Conservation (phyloP, 305 asterid species). For the Fraxinus baroniana region DNA sequence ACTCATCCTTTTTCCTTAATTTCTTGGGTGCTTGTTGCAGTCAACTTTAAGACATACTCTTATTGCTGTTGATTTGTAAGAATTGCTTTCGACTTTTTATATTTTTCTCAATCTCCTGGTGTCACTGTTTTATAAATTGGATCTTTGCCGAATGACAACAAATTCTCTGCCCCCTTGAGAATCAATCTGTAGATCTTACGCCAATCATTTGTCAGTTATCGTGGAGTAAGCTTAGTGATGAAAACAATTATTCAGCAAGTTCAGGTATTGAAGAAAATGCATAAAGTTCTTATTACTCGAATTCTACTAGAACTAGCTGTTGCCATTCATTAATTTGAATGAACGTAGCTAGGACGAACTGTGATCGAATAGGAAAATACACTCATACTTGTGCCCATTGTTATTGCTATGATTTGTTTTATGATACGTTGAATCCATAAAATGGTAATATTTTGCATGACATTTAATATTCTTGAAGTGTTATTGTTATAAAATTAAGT, state of each 20-base stretch:
- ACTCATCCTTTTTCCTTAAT: neutral
- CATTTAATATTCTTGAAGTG: neutral
- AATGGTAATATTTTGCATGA: neutral
- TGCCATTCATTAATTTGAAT: neutral
- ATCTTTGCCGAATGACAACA: neutral
- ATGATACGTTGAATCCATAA: neutral
- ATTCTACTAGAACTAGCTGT: neutral
- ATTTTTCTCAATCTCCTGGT: neutral
- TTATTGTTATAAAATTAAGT: neutral
- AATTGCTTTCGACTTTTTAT: neutral
- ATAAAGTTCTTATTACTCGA: neutral
- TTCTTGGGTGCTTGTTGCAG: neutral
- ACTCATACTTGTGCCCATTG: neutral
- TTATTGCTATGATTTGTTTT: neutral
- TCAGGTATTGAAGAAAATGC: neutral
- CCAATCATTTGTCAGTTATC: neutral
- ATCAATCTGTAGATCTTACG: neutral
- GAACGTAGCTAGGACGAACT: neutral
- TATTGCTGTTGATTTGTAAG: neutral
- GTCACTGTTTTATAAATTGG: neutral
- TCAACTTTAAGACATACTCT: neutral
- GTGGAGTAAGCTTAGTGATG: neutral
- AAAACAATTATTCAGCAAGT: neutral
- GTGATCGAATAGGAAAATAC: neutral
- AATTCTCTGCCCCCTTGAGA: neutral